These are phyloP conservation scores for Orychophragmus violaceus DNA, from an alignment of 345 rosid species.

Conservation along the genomic window DNA sequence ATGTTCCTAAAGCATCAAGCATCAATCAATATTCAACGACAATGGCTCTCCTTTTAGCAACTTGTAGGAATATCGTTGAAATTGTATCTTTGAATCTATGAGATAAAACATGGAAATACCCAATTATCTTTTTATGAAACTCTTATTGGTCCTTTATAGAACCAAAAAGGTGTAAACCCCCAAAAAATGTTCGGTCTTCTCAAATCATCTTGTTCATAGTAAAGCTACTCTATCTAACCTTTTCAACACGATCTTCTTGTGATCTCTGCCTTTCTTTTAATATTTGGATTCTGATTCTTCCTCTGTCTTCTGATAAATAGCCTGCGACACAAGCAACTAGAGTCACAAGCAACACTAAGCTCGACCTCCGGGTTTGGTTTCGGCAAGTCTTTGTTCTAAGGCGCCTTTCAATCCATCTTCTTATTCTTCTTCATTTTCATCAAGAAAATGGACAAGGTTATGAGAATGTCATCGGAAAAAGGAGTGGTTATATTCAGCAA, in stretches of 20 bases:
- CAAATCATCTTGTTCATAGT: neutral
- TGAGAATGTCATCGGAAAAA: conserved; percentile 47
- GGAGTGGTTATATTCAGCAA: conserved; percentile 76
- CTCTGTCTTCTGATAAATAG: neutral
- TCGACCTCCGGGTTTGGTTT: neutral
- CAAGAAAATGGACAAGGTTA: conserved; percentile 34
- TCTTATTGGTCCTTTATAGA: neutral
- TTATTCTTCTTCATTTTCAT: neutral
- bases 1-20: conserved; percentile 28
- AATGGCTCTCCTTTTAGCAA: conserved; percentile 10
- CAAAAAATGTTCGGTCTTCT: conserved; percentile 22
- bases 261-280: conserved; percentile 30
- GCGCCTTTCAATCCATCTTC: neutral
- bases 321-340: neutral
- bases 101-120: neutral
- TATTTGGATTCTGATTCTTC: neutral
- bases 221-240: conserved; percentile 6
- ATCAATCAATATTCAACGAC: conserved; percentile 9
- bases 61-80: conserved; percentile 11
- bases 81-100: neutral
- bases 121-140: neutral
- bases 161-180: neutral
- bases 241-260: conserved; percentile 14
- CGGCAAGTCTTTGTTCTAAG: neutral
- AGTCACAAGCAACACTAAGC: neutral